Base-by-base conservation (phyloP, 306 rosid genomes). In the Betula pendula region DNA sequence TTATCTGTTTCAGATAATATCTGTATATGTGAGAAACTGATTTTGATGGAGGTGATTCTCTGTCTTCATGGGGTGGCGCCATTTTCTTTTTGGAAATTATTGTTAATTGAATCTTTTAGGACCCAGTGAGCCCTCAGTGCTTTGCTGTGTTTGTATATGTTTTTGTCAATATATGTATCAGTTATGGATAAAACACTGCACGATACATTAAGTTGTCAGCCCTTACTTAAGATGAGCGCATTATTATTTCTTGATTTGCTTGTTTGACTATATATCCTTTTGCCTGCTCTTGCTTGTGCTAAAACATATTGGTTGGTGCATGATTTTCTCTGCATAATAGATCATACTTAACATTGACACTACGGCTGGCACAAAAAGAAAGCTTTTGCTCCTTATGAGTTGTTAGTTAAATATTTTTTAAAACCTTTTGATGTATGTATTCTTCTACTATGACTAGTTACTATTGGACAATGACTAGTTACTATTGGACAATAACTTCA, bases 401-500 rank as follows among this genome's bases (percentile, higher is more conserved):
- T 75, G 8, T 22, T 31, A 17, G 14, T 51, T 52, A 8, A 20
- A 7, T 27, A 42, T 33, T 40, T 16, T 29, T 33, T 24, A 24
- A 8, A 25, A 29, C 58, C 63, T 40, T 38, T 4, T 43, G 51
- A 8, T 22, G 11, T 20, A n/a, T 71, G 48, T 45, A 44, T 24
- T 25, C 10, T 44, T 43, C 68, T 56, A 31, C 42, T 25, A 25
- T 68, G 69, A 12, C 69, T 9, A 42, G 47, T 71, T 66, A 49
- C 59, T 62, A 55, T 43, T 75, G 50, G 50, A 51, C 42, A 52
- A 44, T 72, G 22, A 81, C 78, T 71, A 42, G 47, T 71, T 66
- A 49, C 59, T 62, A 55, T 43, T 75, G 50, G 50, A 51, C 42
- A 52, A 44, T 72, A 29, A 81, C 78, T 71, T 50, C 72, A 75